Conservation (phyloP, 352 stramenopile genomes). For the Stephanocyclus meneghinianus region DNA sequence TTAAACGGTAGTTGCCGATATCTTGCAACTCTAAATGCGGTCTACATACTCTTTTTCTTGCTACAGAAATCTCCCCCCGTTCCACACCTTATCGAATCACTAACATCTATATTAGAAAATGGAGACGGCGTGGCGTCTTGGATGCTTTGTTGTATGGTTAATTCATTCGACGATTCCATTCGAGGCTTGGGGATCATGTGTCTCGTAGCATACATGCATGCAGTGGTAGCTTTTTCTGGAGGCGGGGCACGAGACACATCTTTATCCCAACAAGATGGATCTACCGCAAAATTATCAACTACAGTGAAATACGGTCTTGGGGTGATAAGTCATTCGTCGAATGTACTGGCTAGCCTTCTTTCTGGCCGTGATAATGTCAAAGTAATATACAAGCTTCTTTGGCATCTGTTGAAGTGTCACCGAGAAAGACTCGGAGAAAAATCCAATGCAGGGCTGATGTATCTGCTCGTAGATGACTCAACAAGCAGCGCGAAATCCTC, state of each 20-base stretch:
- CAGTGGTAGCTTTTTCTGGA: conserved; percentile 19
- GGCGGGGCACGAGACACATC: not conserved
- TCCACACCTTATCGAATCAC: conserved; percentile 58
- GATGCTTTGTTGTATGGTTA: conserved; percentile 79
- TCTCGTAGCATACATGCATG: conserved; percentile 62
- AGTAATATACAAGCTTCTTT: conserved; percentile 80
- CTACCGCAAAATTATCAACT: conserved; percentile 34
- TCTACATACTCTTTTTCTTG: conserved; percentile 66
- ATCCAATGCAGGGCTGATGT: conserved; percentile 66
- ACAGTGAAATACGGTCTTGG: conserved; percentile 51
- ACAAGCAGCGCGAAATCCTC: conserved; percentile 18
- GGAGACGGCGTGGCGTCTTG: conserved; percentile 64
- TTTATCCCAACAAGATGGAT: conserved; percentile 17
- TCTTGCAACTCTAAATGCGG: conserved; percentile 48
- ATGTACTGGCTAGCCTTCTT: conserved; percentile 49
- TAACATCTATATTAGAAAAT: conserved; percentile 65
- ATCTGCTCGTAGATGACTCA: conserved; percentile 60
- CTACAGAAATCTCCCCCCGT: conserved; percentile 58
- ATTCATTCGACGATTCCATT: conserved; percentile 74
- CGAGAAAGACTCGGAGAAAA: conserved; percentile 53
- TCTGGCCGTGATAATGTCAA: conserved; percentile 56
- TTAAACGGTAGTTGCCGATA: conserved; percentile 28
- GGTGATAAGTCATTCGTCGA: conserved; percentile 52
- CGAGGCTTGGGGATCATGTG: conserved; percentile 75
- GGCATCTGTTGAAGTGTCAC: conserved; percentile 81